Percentiles rank a stretch among this genome's conserved stretches.
Conservation (phyloP, 1,284 basidiomycete genomes). For the Heliocybe sulcata region DNA sequence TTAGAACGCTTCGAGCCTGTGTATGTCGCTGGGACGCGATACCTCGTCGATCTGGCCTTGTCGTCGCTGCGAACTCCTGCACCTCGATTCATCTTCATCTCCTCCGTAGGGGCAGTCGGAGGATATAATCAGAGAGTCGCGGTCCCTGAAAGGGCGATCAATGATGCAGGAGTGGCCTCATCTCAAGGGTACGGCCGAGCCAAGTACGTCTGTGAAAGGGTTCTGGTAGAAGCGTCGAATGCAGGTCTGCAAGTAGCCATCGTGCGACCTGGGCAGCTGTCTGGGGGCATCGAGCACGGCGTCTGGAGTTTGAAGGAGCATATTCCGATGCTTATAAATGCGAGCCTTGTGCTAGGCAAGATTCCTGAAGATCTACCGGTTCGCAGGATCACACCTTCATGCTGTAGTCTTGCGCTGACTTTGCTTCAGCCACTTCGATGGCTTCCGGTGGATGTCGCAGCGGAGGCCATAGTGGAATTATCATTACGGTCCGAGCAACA, state of each 20-base stretch:
- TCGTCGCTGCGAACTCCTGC: neutral
- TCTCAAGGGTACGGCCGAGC: constrained; percentile 13
- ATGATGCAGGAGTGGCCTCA: constrained; percentile 9
- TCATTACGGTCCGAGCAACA: no score
- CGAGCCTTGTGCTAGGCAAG: constrained; percentile 8
- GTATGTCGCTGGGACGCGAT: constrained; percentile 9
- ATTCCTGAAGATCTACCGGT: constrained; percentile 10
- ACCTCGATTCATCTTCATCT: constrained; percentile 12
- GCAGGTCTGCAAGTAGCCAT: constrained; percentile 10
- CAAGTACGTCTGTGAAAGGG: constrained; percentile 16
- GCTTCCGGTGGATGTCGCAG: constrained; percentile 11
- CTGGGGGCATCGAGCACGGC: constrained; percentile 11
- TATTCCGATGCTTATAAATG: constrained; percentile 13
- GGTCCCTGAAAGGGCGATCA: constrained; percentile 12
- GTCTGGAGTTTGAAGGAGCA: constrained; percentile 14
- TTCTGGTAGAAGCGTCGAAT: constrained; percentile 10
- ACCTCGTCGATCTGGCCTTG: constrained; percentile 12
- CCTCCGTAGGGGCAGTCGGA: constrained; percentile 10
- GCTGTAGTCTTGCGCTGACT: neutral
- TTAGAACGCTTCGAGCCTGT: constrained; percentile 10
- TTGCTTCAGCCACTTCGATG: constrained; percentile 7
- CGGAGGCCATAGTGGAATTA: neutral
- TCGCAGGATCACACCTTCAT: neutral
- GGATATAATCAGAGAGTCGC: constrained; percentile 3
- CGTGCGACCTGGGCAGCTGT: constrained; percentile 14